A percentile compares a stretch with the other conserved stretches of the same genome.
Conservation (phyloP, 164 flowering plant genomes). For the Sedum album region DNA sequence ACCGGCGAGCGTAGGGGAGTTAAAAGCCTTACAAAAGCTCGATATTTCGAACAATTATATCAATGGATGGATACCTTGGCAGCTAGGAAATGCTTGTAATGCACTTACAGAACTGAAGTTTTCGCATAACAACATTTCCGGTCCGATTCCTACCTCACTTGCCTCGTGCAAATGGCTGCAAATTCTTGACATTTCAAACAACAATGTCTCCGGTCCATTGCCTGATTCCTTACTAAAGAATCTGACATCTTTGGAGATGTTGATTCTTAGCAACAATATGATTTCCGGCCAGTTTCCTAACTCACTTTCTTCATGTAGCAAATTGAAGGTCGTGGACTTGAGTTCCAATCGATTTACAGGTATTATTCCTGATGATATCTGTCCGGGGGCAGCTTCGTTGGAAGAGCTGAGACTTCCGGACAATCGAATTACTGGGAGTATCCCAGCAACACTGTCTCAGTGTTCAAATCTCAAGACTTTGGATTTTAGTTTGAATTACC, state of each 20-base stretch:
- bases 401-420: conserved; percentile 74
- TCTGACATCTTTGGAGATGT: conserved; percentile 41
- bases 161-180: conserved; percentile 57
- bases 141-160: conserved; percentile 45
- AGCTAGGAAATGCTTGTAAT: conserved; percentile 45
- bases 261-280: conserved; percentile 54
- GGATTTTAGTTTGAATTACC: conserved; percentile 76
- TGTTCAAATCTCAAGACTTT: conserved; percentile 55
- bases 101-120: conserved; percentile 50
- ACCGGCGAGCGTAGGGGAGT: conserved; percentile 35
- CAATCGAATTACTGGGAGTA: conserved; percentile 51
- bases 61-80: conserved; percentile 52
- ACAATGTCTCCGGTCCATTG: conserved; percentile 61
- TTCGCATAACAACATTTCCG: conserved; percentile 57
- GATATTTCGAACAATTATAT: conserved; percentile 65
- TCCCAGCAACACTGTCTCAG: conserved; percentile 41
- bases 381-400: conserved; percentile 50
- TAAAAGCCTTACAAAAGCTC: conserved; percentile 42
- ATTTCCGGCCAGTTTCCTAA: conserved; percentile 58
- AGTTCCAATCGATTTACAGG: conserved; percentile 78
- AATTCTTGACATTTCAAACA: conserved; percentile 54
- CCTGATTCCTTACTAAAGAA: conserved; percentile 44
- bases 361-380: conserved; percentile 48
- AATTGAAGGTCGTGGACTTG: conserved; percentile 43
- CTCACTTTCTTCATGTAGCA: conserved; percentile 48